Conservation (phyloP, 2,329 filamentous ascomycete genomes). For the Fusarium veterinarium region DNA sequence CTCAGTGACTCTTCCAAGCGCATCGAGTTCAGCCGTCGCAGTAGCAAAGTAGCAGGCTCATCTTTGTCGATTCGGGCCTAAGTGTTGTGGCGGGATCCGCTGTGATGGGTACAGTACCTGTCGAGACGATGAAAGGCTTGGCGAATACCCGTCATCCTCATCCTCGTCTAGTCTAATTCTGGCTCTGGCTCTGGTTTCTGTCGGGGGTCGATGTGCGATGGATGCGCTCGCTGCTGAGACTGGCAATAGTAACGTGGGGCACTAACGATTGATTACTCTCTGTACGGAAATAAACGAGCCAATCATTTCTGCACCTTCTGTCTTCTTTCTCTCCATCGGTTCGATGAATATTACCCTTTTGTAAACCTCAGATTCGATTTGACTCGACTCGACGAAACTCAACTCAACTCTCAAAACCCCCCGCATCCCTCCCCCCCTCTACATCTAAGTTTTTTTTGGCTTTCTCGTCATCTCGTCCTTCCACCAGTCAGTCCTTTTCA, state of each 20-base stretch:
- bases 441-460: background rate
- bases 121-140: conserved; percentile 30
- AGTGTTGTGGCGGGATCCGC: conserved; percentile 35
- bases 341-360: background rate
- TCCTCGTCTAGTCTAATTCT: conserved; percentile 4
- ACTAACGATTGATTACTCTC: conserved; percentile 14
- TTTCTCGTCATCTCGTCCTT: conserved; percentile 4
- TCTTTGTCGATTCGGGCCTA: conserved; percentile 38
- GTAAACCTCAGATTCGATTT: conserved; percentile 12
- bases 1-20: conserved; percentile 26
- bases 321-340: conserved; percentile 15
- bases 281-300: conserved; percentile 24
- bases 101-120: conserved; percentile 26
- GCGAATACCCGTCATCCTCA: conserved; percentile 18
- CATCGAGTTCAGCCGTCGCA: conserved; percentile 19
- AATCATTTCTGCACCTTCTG: conserved; percentile 22
- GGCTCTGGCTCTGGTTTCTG: background rate
- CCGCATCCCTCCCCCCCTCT: conserved; percentile 9
- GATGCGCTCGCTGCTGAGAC: conserved; percentile 24
- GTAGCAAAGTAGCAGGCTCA: background rate
- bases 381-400: conserved; percentile 8
- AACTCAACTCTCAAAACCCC: conserved; percentile 26
- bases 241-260: conserved; percentile 16
- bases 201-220: conserved; percentile 36
- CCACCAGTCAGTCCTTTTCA: background rate